These are phyloP conservation scores for Zymoseptoria brevis DNA, from an alignment of 2,329 filamentous ascomycete species.

Conservation along the genomic window DNA sequence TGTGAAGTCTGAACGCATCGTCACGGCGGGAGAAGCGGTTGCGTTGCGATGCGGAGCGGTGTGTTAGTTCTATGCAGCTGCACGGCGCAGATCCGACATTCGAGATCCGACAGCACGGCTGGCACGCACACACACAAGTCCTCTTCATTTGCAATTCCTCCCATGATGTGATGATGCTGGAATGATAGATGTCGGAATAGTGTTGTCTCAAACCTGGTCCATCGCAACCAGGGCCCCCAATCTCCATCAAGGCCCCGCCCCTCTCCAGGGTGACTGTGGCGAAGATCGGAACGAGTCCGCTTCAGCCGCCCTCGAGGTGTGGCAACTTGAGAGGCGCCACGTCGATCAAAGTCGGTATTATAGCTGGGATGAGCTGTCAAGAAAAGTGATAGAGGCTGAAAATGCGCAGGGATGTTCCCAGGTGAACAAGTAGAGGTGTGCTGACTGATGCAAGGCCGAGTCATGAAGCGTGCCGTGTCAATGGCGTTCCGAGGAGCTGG, in stretches of 20 bases:
- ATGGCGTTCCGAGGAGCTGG: neutral
- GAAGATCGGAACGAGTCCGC: neutral
- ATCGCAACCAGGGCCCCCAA: neutral
- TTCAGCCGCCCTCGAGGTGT: neutral
- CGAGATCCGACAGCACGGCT: neutral
- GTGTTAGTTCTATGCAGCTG: neutral
- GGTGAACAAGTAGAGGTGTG: neutral
- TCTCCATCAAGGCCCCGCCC: neutral
- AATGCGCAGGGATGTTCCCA: neutral
- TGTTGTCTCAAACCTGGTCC: neutral
- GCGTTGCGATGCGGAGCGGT: neutral
- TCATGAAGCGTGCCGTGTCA: neutral
- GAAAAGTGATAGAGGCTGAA: neutral
- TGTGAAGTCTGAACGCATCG: neutral
- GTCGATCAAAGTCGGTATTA: neutral
- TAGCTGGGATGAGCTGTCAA: neutral
- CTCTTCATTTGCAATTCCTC: neutral
- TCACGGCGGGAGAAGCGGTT: too few species aligned
- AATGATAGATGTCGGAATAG: neutral
- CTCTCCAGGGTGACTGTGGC: neutral
- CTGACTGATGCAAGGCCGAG: neutral
- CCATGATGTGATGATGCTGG: neutral
- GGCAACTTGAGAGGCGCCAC: neutral
- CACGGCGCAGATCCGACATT: neutral
- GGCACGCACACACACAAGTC: neutral